phyloP scores from a whole-genome alignment of 148 eudicot species.

The Nepenthes gracilis region DNA sequence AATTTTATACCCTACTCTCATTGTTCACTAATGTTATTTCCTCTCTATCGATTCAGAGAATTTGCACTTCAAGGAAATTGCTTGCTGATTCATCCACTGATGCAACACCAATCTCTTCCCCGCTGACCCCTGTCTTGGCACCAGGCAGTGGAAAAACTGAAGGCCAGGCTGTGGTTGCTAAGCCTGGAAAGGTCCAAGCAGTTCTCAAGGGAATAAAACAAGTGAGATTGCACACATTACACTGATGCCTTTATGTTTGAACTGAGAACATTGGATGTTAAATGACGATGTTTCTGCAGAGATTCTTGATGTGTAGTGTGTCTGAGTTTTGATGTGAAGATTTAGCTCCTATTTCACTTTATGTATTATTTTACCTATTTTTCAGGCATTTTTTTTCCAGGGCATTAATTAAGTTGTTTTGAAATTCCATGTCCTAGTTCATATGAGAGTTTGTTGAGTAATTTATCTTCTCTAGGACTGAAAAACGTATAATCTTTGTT shows the following conservation, averaged over 20 bases:
- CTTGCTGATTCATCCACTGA: slow-evolving; percentile 53
- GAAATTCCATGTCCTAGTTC: too few species aligned
- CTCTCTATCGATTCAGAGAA: slow-evolving; percentile 17
- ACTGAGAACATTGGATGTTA: neutral
- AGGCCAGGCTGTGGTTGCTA: slow-evolving; percentile 52
- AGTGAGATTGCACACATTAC: slow-evolving; percentile 18
- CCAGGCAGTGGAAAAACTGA: slow-evolving; percentile 31
- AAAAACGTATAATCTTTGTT: too few species aligned
- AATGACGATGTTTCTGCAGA: neutral
- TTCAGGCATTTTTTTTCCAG: too few species aligned
- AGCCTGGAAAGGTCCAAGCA: slow-evolving; percentile 76
- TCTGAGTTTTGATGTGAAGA: too few species aligned
- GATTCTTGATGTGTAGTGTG: too few species aligned
- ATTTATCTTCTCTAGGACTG: too few species aligned
- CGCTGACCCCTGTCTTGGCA: slow-evolving; percentile 57
- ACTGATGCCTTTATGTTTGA: neutral
- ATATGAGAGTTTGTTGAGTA: too few species aligned
- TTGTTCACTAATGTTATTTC: neutral
- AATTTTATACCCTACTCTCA: neutral
- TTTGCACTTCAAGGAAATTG: slow-evolving; percentile 52
- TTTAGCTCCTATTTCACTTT: too few species aligned
- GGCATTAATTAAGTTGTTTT: too few species aligned
- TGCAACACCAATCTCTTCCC: slow-evolving; percentile 65
- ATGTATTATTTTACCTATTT: too few species aligned
- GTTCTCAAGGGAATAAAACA: slow-evolving; percentile 75